Evolutionary conservation across 768 basidiomycete genomes (phyloP), one percentile per base, ranked within the genome.

Genomic region (Naganishia friedmannii): DNA sequence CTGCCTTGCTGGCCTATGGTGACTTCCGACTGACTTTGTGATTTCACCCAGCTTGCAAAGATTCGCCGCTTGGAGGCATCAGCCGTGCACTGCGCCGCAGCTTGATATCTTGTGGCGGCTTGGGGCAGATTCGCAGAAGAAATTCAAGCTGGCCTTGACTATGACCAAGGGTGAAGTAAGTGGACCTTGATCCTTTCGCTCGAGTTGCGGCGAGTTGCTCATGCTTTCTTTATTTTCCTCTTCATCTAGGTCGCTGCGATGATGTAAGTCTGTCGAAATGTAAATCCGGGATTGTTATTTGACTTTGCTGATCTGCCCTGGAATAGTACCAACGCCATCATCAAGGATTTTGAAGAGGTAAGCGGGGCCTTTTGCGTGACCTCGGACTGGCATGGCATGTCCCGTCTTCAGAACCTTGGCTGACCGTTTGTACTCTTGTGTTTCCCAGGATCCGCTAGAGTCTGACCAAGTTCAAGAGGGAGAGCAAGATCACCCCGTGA

Each of bases 91-190:
- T 19, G 39, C 23, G 6, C 21, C 5, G 3, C 60, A 63, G 26
- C 7, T 63, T 19, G 9, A 23, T 2, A 26, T 63, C 21, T 29
- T 63, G n/a, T 28, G 37, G 60, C 60, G 60, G 13, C 9, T 63
- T 6, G 60, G n/a, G 9, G 15, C 39, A 4, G 23, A 31, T 63
- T 26, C 34, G 29, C 17, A 42, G 26, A 12, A 42, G 15, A 23
- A 37, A 34, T 1, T 32, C 17, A 46, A 63, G 26, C 42, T 15
- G 12, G 37, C 39, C 21, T n/a, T 63, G 42, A 63, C 9, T 6
- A 63, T 63, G 60, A 23, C 19, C 2, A 63, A 63, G 32, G 60
- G 60, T 26, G 39, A 63, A 29, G 60, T 63, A 45, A 4, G 60
- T 29, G 37, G 15, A 28, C 21, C 6, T 15, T 3, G 3, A n/a